Percentiles rank a stretch among this genome's conserved stretches.
Evolutionary conservation across 805 yeast genomes (phyloP).

Genomic region (Nakazawaea sp.): DNA sequence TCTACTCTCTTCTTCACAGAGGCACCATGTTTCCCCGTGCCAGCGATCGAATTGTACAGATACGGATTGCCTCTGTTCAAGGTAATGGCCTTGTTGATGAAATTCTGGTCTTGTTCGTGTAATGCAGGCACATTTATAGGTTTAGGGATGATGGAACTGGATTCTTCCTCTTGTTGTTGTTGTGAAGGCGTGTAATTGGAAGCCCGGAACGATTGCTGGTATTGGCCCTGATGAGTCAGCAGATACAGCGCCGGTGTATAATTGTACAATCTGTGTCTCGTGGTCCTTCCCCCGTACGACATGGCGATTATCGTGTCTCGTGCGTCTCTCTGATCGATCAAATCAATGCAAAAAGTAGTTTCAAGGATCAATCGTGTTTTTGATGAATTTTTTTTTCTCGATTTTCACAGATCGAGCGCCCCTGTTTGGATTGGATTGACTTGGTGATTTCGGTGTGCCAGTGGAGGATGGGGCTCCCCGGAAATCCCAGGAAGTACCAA

Average conservation of each 20-base stretch:
- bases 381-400: too few relatives aligned
- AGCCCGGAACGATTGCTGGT: conserved; percentile 3
- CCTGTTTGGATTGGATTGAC: too few relatives aligned
- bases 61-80: conserved; percentile 14
- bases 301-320: too few relatives aligned
- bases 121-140: conserved; percentile 26
- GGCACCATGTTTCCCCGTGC: conserved; percentile 43
- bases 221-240: neutral
- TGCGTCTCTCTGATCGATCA: too few relatives aligned
- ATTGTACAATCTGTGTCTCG: conserved; percentile 4
- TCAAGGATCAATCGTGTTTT: too few relatives aligned
- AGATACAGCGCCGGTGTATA: conserved; percentile 4
- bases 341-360: too few relatives aligned
- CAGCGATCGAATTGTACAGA: conserved; percentile 24
- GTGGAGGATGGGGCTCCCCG: too few relatives aligned
- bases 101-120: conserved; percentile 25
- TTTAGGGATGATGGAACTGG: conserved; percentile 8
- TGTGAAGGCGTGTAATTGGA: conserved; percentile 5
- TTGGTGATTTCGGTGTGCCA: too few relatives aligned
- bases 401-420: too few relatives aligned
- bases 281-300: conserved; percentile 2
- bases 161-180: conserved; percentile 11
- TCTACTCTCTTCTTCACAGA: conserved; percentile 58
- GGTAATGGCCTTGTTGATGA: conserved; percentile 17
- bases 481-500: too few relatives aligned